Percentiles rank a stretch among this genome's conserved stretches.
Evolutionary conservation across 441 rosid genomes (phyloP).

Genomic region (Metrosideros polymorpha): DNA sequence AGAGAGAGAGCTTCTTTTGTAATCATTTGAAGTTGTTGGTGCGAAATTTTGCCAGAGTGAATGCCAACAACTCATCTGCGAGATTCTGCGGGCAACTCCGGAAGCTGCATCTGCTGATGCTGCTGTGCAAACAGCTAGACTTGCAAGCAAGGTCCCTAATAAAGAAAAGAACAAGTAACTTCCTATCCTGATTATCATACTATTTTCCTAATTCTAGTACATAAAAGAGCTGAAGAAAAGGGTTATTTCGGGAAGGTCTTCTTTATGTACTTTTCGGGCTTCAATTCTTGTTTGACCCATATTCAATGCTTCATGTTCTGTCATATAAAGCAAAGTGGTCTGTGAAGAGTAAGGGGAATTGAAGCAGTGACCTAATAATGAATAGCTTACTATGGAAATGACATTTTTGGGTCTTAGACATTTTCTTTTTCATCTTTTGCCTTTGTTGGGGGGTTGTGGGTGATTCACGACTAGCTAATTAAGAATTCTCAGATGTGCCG

Average conservation of each 20-base stretch:
- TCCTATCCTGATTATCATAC: not conserved
- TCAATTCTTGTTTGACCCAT: not conserved
- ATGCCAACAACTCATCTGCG: slow-evolving; percentile 99
- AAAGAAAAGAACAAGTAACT: slow-evolving; percentile 64
- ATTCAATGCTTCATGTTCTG: not conserved
- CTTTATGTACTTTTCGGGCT: not conserved
- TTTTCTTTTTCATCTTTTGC: not conserved
- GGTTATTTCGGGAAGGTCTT: not conserved
- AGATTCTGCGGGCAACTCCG: slow-evolving; percentile 96
- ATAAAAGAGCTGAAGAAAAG: not conserved
- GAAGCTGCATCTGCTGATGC: slow-evolving; percentile 99
- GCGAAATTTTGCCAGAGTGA: slow-evolving; percentile 62
- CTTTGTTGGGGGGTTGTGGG: not conserved
- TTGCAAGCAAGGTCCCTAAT: slow-evolving; percentile 71
- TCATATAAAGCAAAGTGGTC: not conserved
- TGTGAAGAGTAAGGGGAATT: not conserved
- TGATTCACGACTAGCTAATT: not conserved
- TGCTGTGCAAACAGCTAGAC: slow-evolving; percentile 96
- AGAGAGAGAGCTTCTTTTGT: not conserved
- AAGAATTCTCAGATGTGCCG: not conserved
- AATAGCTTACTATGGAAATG: not conserved
- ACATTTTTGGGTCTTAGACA: not conserved
- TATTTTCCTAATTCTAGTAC: not conserved
- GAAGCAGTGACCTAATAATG: not conserved
- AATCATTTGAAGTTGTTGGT: slow-evolving; percentile 1